These are phyloP conservation scores for Fragaria vesca DNA, from an alignment of 306 rosid genomes.

Conservation along the genomic window DNA sequence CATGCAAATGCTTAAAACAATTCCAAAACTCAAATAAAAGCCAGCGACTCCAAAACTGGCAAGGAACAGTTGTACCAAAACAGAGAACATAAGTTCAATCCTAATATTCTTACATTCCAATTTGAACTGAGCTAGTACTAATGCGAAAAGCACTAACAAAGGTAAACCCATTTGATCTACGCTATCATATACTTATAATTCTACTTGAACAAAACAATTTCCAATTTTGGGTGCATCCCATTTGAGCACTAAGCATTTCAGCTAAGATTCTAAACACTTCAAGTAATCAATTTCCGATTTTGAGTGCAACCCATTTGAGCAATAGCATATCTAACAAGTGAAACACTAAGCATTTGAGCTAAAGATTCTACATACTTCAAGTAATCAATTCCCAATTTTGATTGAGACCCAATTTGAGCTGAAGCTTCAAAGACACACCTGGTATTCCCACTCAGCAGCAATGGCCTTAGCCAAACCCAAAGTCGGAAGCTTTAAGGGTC, in stretches of 20 bases:
- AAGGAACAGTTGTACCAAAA: not conserved
- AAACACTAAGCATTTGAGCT: not conserved
- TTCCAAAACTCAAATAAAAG: not conserved
- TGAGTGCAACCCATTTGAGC: constrained; percentile 5
- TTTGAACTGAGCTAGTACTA: not conserved
- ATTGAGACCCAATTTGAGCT: not conserved
- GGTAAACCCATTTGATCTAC: not conserved
- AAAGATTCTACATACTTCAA: not conserved
- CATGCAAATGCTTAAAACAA: not conserved
- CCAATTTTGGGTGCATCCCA: too few relatives aligned
- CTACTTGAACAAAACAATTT: not conserved
- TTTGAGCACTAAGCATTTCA: too few relatives aligned
- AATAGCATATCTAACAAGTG: not conserved
- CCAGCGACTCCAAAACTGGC: too few relatives aligned
- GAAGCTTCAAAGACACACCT: constrained; percentile 39
- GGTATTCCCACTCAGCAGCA: constrained; percentile 93
- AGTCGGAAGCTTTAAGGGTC: constrained; percentile 81
- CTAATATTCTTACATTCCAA: not conserved
- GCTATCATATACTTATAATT: not conserved
- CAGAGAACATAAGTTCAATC: not conserved
- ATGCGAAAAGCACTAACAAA: not conserved
- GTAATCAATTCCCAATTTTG: not conserved
- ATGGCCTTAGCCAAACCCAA: constrained; percentile 77
- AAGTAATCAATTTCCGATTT: not conserved
- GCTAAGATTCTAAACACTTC: too few relatives aligned